Base-by-base conservation (phyloP, 495 filamentous ascomycete species). In the Rhypophila decipiens region DNA sequence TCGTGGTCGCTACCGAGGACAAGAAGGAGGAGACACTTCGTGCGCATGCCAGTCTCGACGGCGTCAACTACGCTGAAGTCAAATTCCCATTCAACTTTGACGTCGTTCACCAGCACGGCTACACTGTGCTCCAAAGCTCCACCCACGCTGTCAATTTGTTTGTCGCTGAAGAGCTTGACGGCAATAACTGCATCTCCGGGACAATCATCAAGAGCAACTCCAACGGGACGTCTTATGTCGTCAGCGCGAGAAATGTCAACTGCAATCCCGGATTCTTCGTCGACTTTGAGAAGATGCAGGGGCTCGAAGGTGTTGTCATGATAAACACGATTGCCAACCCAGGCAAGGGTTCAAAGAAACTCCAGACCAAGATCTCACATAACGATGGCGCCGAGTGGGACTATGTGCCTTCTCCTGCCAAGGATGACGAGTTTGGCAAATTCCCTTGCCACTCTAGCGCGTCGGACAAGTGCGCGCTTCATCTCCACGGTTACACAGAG, bases 171-270 rank as follows among this genome's bases (percentile, higher is more conserved):
- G 83, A 83, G 47, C 72, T 70, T 21, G 66, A 27, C 8, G 53
- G 67, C 7, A 56, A 70, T 20, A 82, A 74, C 3, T 76, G 74
- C 27, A 79, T 82, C 44, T 88, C 85, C 52, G 93, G 93, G n/a
- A 80, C 81, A 20, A 83, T 99, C 43, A 76, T 99, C 59, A 97
- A 97, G 76, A 95, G 88, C 55, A 99, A 99, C 67, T 96, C 87
- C 56, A 97, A 97, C 59, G 93, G 93, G 31, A 97, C 93, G 0
- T 90, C 85, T 2, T 99, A 96, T 55, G 87, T 94, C 18, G 69
- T 90, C 41, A 90, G 85, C 63, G 68, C 91, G 8, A 67, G 76
- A 39, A 77, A 75, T 0, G 86, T 96, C 55, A 95, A 95, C 64
- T 76, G 85, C 45, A 80, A 95, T 54, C 65, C 73, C 3, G 51